These are phyloP conservation scores for Globisporangium sylvaticum DNA, from an alignment of 352 stramenopile species.

Conservation along the genomic window DNA sequence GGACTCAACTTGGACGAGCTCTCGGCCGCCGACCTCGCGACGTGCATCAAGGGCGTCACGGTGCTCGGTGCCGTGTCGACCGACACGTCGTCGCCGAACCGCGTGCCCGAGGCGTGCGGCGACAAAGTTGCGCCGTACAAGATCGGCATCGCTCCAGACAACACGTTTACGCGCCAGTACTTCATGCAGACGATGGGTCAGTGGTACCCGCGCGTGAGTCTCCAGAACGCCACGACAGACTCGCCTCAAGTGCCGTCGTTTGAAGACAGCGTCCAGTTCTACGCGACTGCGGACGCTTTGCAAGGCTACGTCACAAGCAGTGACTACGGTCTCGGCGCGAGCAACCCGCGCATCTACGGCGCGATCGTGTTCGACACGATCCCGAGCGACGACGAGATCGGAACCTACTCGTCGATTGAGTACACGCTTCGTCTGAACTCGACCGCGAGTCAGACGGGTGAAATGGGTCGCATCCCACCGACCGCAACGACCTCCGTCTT, in stretches of 20 bases:
- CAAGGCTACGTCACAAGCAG: not conserved
- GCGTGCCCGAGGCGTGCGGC: conserved; percentile 28
- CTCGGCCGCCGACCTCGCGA: conserved; percentile 20
- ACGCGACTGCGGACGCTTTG: not conserved
- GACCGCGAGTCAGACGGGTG: not conserved
- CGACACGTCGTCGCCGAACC: conserved; percentile 30
- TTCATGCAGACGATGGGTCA: conserved; percentile 39
- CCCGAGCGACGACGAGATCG: not conserved
- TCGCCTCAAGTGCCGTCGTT: not conserved
- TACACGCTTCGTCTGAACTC: not conserved
- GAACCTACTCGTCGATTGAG: not conserved
- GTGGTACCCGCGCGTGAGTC: conserved; percentile 45
- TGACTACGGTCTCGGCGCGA: not conserved
- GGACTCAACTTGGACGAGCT: conserved; percentile 25
- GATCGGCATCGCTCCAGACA: conserved; percentile 47
- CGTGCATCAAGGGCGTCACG: conserved; percentile 28
- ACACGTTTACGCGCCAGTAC: conserved; percentile 51
- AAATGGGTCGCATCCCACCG: not conserved
- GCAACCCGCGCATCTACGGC: not conserved
- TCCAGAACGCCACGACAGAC: conserved; percentile 1
- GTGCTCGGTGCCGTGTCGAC: conserved; percentile 30
- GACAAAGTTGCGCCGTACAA: conserved; percentile 54
- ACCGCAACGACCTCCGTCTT: not conserved
- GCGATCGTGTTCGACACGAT: not conserved
- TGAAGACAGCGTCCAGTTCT: not conserved